Percentiles rank a stretch among this genome's conserved stretches.
Evolutionary conservation across 225 moss, liverwort and hornwort genomes (phyloP).

Genomic region (Physcomitrium patens): DNA sequence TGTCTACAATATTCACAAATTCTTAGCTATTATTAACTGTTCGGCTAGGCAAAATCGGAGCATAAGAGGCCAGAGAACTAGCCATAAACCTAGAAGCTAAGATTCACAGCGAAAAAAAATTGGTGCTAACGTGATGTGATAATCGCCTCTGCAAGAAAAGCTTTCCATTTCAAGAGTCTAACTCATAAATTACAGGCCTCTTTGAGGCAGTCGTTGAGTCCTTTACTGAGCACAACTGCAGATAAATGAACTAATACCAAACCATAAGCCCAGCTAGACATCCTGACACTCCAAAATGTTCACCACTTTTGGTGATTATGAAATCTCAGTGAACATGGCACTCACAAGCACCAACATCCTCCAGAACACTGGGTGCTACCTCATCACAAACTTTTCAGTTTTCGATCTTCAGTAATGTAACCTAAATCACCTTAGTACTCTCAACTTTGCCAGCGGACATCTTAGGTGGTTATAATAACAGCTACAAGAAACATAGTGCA

Average conservation of each 20-base stretch:
- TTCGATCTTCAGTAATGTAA: background rate
- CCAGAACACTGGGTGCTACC: conserved; percentile 24
- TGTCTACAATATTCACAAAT: background rate
- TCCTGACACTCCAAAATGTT: conserved; percentile 40
- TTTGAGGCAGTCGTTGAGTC: conserved; percentile 56
- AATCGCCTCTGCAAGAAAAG: conserved; percentile 44
- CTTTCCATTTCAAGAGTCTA: conserved; percentile 48
- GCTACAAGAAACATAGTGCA: conserved; percentile 40
- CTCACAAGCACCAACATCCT: conserved; percentile 26
- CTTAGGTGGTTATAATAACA: conserved; percentile 30
- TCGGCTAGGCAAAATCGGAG: background rate
- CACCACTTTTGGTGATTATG: conserved; percentile 42
- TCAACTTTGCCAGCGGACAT: conserved; percentile 26
- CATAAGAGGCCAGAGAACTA: background rate
- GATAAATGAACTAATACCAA: conserved; percentile 36
- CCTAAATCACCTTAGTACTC: conserved; percentile 35
- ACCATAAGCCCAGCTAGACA: conserved; percentile 44
- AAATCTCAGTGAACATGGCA: conserved; percentile 39
- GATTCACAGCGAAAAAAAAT: background rate
- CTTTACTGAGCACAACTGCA: conserved; percentile 40
- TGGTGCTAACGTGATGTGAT: background rate
- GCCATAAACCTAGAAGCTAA: no score
- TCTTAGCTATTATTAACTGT: background rate
- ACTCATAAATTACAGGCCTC: conserved; percentile 63
- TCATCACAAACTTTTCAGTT: conserved; percentile 32